A percentile compares a stretch with the other conserved stretches of the same genome.
Conservation (phyloP, 768 basidiomycete genomes). For the Daedaleopsis nitida region DNA sequence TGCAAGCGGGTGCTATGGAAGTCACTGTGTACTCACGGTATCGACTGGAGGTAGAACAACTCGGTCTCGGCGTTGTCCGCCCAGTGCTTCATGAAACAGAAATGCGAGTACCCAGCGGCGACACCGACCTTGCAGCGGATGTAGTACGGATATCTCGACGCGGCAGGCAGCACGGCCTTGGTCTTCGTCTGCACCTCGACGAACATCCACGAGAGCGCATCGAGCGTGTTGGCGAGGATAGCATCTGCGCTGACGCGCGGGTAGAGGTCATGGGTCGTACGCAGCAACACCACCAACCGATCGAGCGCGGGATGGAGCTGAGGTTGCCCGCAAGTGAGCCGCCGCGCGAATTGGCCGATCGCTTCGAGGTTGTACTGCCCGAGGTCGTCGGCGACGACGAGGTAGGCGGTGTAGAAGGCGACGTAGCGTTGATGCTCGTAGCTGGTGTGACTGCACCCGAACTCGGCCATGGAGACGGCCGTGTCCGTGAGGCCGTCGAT, state of each 20-base stretch:
- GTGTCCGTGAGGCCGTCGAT: neutral
- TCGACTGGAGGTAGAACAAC: constrained; percentile 34
- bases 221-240: constrained; percentile 34
- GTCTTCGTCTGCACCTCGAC: constrained; percentile 35
- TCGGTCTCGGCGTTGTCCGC: constrained; percentile 12
- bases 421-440: constrained; percentile 36
- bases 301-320: constrained; percentile 37
- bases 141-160: constrained; percentile 31
- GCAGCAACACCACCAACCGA: constrained; percentile 35
- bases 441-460: constrained; percentile 15
- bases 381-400: constrained; percentile 41
- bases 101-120: constrained; percentile 36
- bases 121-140: constrained; percentile 33
- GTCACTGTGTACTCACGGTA: constrained; percentile 29
- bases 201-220: constrained; percentile 35
- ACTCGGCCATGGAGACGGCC: constrained; percentile 8
- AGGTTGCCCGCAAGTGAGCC: constrained; percentile 29
- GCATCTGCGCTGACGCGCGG: constrained; percentile 27
- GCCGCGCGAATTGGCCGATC: constrained; percentile 37
- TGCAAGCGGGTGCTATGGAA: neutral
- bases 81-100: constrained; percentile 31
- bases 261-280: constrained; percentile 25
- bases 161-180: constrained; percentile 27
- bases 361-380: constrained; percentile 23
- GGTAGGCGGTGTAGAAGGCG: constrained; percentile 41